Evolutionary conservation across 164 flowering plant species (phyloP).

Genomic region (Magnolia officinalis): DNA sequence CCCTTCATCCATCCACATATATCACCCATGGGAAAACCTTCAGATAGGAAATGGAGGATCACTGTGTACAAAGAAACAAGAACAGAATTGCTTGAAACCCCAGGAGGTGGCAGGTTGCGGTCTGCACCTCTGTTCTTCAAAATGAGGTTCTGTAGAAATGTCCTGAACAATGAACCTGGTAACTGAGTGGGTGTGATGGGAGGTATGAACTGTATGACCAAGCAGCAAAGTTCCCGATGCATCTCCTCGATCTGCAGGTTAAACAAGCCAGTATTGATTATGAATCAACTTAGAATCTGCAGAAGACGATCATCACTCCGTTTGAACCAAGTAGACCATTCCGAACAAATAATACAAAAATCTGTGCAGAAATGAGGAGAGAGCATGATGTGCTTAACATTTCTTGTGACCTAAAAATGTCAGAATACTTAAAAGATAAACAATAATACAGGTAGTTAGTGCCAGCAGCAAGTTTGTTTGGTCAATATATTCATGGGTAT

Average conservation of each 20-base stretch:
- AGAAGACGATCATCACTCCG: neutral
- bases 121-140: slow-evolving; percentile 82
- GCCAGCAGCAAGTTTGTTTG: neutral
- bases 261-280: slow-evolving; percentile 2
- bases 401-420: neutral
- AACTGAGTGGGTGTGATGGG: slow-evolving; percentile 66
- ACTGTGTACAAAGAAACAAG: slow-evolving; percentile 82
- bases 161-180: slow-evolving; percentile 82
- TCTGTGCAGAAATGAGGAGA: slow-evolving; percentile 1
- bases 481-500: neutral
- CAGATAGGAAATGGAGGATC: slow-evolving; percentile 84
- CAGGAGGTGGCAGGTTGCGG: slow-evolving; percentile 61
- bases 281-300: neutral
- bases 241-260: slow-evolving; percentile 83
- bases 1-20: slow-evolving; percentile 55
- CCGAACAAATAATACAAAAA: neutral
- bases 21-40: slow-evolving; percentile 61
- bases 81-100: slow-evolving; percentile 75
- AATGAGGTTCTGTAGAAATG: slow-evolving; percentile 69
- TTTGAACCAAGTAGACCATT: neutral
- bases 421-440: neutral
- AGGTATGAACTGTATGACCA: slow-evolving; percentile 83
- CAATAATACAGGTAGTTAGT: neutral
- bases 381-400: neutral
- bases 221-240: slow-evolving; percentile 83